Conservation (phyloP, 2,329 filamentous ascomycete genomes). For the Colletotrichum shisoi region DNA sequence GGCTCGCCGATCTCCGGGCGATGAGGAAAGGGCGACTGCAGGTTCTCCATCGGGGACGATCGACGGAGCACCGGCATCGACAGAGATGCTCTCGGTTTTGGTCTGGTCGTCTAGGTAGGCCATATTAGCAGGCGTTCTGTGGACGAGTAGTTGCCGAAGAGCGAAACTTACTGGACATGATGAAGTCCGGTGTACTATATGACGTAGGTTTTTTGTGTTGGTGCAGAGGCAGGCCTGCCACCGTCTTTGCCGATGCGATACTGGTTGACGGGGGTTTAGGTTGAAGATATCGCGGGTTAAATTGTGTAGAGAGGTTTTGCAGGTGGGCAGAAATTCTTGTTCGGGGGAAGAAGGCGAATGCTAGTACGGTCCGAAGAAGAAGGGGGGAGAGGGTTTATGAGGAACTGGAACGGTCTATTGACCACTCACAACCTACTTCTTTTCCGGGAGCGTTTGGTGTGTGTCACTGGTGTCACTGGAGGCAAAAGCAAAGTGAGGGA, state of each 20-base stretch:
- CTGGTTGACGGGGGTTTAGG: background rate
- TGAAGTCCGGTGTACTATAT: background rate
- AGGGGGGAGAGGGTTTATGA: conserved; percentile 3
- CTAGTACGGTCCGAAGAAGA: background rate
- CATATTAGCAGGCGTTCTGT: background rate
- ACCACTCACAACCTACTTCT: background rate
- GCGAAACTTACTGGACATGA: conserved; percentile 27
- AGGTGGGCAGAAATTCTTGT: background rate
- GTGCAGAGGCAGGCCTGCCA: background rate
- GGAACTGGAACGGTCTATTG: background rate
- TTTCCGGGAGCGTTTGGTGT: conserved; percentile 3
- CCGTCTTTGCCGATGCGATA: background rate
- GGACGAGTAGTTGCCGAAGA: too few relatives aligned
- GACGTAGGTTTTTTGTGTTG: background rate
- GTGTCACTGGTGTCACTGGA: conserved; percentile 7
- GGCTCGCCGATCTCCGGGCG: conserved; percentile 48
- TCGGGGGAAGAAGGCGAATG: background rate
- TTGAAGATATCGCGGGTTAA: background rate
- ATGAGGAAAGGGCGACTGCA: conserved; percentile 25
- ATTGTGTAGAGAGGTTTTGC: background rate
- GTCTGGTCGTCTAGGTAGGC: conserved; percentile 19
- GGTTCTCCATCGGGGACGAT: conserved; percentile 16
- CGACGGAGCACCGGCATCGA: conserved; percentile 16
- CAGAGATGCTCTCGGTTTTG: conserved; percentile 21
- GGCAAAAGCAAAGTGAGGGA: background rate